These are phyloP conservation scores for Talaromyces amestolkiae DNA, from an alignment of 2,329 filamentous ascomycete species.

Conservation along the genomic window DNA sequence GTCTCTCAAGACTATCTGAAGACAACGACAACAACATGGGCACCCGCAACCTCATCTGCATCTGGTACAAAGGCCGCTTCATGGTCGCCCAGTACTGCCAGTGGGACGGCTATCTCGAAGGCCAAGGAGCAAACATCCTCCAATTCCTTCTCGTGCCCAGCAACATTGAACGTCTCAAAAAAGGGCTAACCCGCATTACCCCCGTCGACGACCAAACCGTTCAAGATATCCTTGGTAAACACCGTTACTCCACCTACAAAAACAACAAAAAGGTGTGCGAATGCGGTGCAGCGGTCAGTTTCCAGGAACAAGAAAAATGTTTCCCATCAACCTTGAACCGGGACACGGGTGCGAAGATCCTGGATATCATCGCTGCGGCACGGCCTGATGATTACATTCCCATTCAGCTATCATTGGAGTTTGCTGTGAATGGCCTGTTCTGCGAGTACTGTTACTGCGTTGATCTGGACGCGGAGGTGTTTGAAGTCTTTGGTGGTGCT, in stretches of 20 bases:
- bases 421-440: slow-evolving; percentile 23
- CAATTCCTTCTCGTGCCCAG: slow-evolving; percentile 23
- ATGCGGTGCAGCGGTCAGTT: neutral
- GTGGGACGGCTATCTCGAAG: slow-evolving; percentile 28
- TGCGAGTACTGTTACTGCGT: slow-evolving; percentile 31
- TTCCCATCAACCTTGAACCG: slow-evolving; percentile 21
- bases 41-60: slow-evolving; percentile 24
- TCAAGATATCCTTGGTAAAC: neutral
- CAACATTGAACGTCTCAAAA: slow-evolving; percentile 27
- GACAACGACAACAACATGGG: slow-evolving; percentile 19
- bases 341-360: slow-evolving; percentile 22
- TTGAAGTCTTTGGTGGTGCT: slow-evolving; percentile 20
- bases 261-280: neutral
- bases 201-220: slow-evolving; percentile 6
- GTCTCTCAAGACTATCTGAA: neutral
- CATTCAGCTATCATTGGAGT: slow-evolving; percentile 22
- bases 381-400: slow-evolving; percentile 20
- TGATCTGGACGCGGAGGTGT: slow-evolving; percentile 24
- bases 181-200: slow-evolving; percentile 23
- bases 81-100: slow-evolving; percentile 30
- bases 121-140: slow-evolving; percentile 26
- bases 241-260: neutral
- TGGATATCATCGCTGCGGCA: slow-evolving; percentile 22
- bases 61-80: slow-evolving; percentile 26
- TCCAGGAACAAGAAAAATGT: neutral